phyloP scores from a whole-genome alignment of 768 basidiomycete genomes.

The Lepiota brunneoincarnata region DNA sequence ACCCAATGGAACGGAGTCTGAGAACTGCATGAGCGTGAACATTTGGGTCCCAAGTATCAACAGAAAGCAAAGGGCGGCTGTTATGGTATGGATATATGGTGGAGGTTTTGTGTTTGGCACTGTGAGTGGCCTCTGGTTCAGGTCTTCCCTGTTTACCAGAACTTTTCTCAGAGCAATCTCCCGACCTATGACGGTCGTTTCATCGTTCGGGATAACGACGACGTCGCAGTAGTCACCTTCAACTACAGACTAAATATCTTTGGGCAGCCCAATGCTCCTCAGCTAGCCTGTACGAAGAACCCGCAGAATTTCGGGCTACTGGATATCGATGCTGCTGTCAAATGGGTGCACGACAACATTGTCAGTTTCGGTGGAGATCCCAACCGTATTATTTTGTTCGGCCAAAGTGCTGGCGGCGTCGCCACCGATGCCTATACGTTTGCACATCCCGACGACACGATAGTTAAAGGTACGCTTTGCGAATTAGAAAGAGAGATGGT shows the following conservation, averaged over 20 bases:
- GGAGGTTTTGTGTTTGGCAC: conserved; percentile 33
- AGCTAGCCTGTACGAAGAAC: conserved; percentile 21
- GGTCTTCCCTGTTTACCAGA: background rate
- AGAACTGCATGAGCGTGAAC: conserved; percentile 36
- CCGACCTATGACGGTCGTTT: conserved; percentile 26
- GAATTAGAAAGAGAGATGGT: background rate
- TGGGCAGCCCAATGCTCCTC: conserved; percentile 38
- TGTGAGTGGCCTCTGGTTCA: conserved; percentile 13
- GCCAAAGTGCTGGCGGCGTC: conserved; percentile 35
- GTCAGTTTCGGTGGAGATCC: conserved; percentile 42
- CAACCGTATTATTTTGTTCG: conserved; percentile 33
- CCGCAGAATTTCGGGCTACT: conserved; percentile 40
- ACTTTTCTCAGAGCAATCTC: conserved; percentile 24
- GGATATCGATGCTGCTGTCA: conserved; percentile 36
- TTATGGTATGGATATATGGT: conserved; percentile 35
- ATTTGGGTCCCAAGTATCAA: conserved; percentile 31
- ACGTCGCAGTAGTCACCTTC: conserved; percentile 33
- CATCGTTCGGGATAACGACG: conserved; percentile 31
- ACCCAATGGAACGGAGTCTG: conserved; percentile 27
- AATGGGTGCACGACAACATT: conserved; percentile 49
- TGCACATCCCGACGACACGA: conserved; percentile 31
- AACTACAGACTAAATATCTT: conserved; percentile 41
- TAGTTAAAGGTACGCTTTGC: conserved; percentile 21
- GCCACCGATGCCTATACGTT: conserved; percentile 33
- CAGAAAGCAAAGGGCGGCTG: conserved; percentile 24